phyloP scores from a whole-genome alignment of 495 filamentous ascomycete genomes.

The Podospora pseudopauciseta region DNA sequence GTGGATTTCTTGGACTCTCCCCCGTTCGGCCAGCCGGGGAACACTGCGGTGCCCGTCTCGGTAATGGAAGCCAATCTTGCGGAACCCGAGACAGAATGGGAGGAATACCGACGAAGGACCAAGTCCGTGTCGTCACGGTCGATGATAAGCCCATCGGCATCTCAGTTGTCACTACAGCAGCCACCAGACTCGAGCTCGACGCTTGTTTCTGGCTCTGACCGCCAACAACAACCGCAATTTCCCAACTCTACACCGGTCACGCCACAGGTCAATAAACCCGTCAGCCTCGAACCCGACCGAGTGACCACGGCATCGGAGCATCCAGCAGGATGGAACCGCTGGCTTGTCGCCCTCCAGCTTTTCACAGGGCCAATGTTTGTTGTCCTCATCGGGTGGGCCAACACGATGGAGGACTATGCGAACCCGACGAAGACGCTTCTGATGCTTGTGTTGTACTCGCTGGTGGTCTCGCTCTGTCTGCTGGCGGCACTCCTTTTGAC shows the following conservation, averaged over 20 bases:
- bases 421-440: constrained; percentile 46
- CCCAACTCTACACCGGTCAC: not conserved
- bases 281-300: constrained; percentile 24
- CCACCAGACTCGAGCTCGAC: not conserved
- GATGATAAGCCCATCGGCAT: constrained; percentile 19
- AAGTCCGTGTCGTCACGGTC: constrained; percentile 29
- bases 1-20: constrained; percentile 20
- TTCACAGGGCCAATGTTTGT: constrained; percentile 87
- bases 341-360: constrained; percentile 80
- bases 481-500: constrained; percentile 60
- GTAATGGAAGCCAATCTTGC: constrained; percentile 25
- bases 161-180: constrained; percentile 4
- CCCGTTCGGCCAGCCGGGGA: constrained; percentile 22
- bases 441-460: constrained; percentile 60
- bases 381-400: constrained; percentile 71
- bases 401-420: constrained; percentile 52
- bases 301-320: constrained; percentile 27
- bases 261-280: constrained; percentile 22
- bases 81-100: constrained; percentile 47
- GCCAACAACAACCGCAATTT: not conserved
- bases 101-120: constrained; percentile 48
- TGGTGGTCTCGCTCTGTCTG: constrained; percentile 64
- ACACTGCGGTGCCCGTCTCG: constrained; percentile 32
- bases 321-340: constrained; percentile 74
- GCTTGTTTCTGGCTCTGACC: not conserved